Conservation (phyloP, 805 yeast species). For the Saccharomycopsis sp. region DNA sequence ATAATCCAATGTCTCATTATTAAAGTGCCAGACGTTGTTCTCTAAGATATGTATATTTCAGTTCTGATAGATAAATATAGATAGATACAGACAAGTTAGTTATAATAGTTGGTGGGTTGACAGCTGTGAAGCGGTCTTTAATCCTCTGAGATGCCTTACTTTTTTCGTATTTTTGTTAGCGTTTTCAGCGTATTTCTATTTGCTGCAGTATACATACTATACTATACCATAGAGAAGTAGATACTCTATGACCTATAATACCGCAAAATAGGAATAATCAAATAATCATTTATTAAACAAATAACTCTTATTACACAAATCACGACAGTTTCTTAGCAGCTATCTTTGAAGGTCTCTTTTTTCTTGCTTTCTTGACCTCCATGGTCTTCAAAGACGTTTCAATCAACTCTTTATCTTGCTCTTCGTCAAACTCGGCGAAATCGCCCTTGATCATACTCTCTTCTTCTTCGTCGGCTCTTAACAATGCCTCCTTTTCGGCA, state of each 20-base stretch:
- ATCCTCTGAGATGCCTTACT: too few relatives aligned
- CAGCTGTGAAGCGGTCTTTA: too few relatives aligned
- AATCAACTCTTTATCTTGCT: constrained; percentile 68
- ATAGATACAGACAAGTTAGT: too few relatives aligned
- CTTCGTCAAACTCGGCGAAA: constrained; percentile 74
- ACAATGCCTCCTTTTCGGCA: constrained; percentile 71
- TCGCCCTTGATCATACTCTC: constrained; percentile 82
- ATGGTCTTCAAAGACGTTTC: constrained; percentile 59
- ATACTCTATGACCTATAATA: too few relatives aligned
- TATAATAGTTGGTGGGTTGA: too few relatives aligned
- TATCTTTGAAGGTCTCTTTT: constrained; percentile 41
- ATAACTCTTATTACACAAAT: background rate
- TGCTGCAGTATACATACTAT: too few relatives aligned
- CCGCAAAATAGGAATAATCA: too few relatives aligned
- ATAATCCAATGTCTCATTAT: background rate
- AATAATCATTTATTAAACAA: background rate
- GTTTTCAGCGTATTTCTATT: too few relatives aligned
- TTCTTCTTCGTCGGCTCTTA: constrained; percentile 70
- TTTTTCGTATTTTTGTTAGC: too few relatives aligned
- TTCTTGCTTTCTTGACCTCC: constrained; percentile 65
- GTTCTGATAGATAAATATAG: too few relatives aligned
- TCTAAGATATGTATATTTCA: too few relatives aligned
- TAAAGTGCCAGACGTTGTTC: background rate
- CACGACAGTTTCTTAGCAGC: background rate
- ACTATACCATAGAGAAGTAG: too few relatives aligned